Base-by-base conservation (phyloP, 805 yeast genomes). In the Yarrowia porcina region DNA sequence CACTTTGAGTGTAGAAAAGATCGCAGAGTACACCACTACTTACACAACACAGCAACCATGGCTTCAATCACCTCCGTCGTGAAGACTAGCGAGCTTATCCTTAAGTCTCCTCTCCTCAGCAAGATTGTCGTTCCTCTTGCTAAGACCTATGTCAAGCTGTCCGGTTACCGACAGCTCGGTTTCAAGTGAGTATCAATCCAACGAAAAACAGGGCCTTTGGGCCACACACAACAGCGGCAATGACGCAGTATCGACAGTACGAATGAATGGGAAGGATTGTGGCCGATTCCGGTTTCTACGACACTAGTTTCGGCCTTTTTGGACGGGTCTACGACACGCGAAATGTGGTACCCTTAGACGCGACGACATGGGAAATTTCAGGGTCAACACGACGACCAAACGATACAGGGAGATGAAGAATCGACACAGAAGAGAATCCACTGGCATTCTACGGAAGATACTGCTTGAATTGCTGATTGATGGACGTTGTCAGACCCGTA, bases 101-200 rank as follows among this genome's bases (percentile, higher is more conserved):
- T 88, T 74, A 86, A 86, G 69, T 83, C 90, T 68, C 96, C 98
- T 62, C 73, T 84, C 56, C 83, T 94, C 72, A 83, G 88, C 68
- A 85, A 86, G 74, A 75, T 92, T 68, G 80, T 89, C 67, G 82
- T 87, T 32, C 98, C 99, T 67, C 81, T 87, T 39, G 88, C 97
- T 50, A 83, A 86, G 72, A 79, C 83, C 69, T 92, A 87, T 78
- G 79, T 83, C 69, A 79, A 85, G 68, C 81, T 82, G 68, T 82
- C 96, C 64, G 98, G 98, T 65, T 94, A 94, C 89, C 89, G 98
- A 82, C 84, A 91, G 76, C 77, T 94, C 80, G 99, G 99, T 63
- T 83, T 94, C 71, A 90, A 73, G 74, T 67, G 54, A 20, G 71
- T 54, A 18, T 41, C 33, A 25, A 49, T 9, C 17, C 35, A 12